Conservation (phyloP, 306 rosid genomes). For the Elaeagnus macrophylla region DNA sequence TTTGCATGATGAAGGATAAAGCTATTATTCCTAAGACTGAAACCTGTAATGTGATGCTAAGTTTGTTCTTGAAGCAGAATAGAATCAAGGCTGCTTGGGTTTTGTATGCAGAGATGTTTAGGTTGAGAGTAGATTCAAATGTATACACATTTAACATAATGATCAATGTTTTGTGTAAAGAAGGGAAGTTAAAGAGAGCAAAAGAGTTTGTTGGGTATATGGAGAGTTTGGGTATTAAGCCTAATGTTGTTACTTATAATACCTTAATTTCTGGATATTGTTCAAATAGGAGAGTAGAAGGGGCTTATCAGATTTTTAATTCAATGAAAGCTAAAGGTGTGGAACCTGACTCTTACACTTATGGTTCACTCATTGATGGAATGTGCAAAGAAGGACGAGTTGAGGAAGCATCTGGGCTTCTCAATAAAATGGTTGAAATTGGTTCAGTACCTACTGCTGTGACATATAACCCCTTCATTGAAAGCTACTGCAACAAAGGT, state of each 20-base stretch:
- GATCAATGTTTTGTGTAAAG: slow-evolving; percentile 75
- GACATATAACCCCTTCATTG: slow-evolving; percentile 66
- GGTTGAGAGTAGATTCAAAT: slow-evolving; percentile 52
- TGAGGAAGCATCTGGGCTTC: slow-evolving; percentile 51
- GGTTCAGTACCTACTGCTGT: slow-evolving; percentile 56
- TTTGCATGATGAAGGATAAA: slow-evolving; percentile 44
- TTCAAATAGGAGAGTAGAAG: slow-evolving; percentile 39
- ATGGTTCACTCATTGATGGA: slow-evolving; percentile 49
- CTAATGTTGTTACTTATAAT: slow-evolving; percentile 64
- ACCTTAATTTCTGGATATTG: slow-evolving; percentile 61
- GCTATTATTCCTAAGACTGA: slow-evolving; percentile 39
- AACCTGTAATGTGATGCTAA: slow-evolving; percentile 59
- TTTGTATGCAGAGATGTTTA: slow-evolving; percentile 81
- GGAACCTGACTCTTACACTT: slow-evolving; percentile 56
- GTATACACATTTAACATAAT: slow-evolving; percentile 65
- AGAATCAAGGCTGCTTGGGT: slow-evolving; percentile 53
- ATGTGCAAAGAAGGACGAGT: slow-evolving; percentile 59
- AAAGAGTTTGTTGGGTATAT: slow-evolving; percentile 56
- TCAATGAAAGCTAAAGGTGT: slow-evolving; percentile 51
- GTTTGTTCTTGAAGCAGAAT: slow-evolving; percentile 42
- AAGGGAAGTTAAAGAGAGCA: slow-evolving; percentile 75
- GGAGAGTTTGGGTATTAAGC: slow-evolving; percentile 52
- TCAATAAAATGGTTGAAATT: slow-evolving; percentile 39
- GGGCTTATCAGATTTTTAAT: slow-evolving; percentile 34
- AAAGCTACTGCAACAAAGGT: slow-evolving; percentile 65